Base-by-base conservation (phyloP, 441 rosid species). In the Pelargonium australe region DNA sequence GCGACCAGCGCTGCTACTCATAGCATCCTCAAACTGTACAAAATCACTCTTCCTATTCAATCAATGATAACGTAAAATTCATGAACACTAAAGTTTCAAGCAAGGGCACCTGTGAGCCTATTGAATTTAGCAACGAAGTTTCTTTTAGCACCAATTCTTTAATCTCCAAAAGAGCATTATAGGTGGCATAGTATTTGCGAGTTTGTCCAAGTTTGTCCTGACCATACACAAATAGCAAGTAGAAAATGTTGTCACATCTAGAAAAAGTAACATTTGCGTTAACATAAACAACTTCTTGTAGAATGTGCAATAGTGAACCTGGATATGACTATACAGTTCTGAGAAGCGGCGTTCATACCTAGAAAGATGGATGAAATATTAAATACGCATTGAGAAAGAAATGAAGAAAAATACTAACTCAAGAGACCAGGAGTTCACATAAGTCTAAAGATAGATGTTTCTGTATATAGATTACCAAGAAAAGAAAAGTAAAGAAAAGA, bases 141-240 rank as follows among this genome's bases (percentile, higher is more conserved):
- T 93, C 95, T 76, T 93, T 93, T 44, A 86, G 85, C 96, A 89
- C 89, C 80, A 87, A 75, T 55, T 91, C 96, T 77, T 93, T 93
- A 69, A 84, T 87, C 76, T 87, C 96, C 81, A 87, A 71, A 76
- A 93, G 92, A 44, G 95, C 86, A 77, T 87, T 86, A 75, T 85
- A 90, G 23, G 97, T 89, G 47, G 89, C 91, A 78, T 85, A 91
- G 70, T 79, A 84, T 80, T 89, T 89, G 71, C 84, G 80, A 62
- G 98, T 91, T 75, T 86, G 89, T 76, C 78, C 75, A 83, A 85
- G 91, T 70, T 87, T 91, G 68, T 89, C 90, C 98, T 91, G 82
- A 51, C 6, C 45, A 71, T 64, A 72, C 70, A 57, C 68, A 72
- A 74, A 75, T 65, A 68, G 62, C 58, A 45, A 74, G 73, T 64